phyloP scores from a whole-genome alignment of 129 eudicot species.

The Saussurea involucrata region DNA sequence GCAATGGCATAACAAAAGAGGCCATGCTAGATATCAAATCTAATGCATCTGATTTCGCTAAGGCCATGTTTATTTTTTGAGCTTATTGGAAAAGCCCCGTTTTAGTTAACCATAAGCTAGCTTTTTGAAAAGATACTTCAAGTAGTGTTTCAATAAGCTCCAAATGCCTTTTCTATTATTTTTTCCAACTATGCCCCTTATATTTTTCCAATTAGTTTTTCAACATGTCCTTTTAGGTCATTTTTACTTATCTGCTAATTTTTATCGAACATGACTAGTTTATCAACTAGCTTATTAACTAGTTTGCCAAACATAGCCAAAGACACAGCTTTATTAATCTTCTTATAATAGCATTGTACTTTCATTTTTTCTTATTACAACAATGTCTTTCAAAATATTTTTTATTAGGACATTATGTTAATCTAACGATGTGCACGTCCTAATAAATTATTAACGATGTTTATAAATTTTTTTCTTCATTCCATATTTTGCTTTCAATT shows the following conservation, averaged over 20 bases:
- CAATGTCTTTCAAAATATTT: background rate
- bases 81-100: no score
- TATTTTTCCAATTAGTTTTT: background rate
- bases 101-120: no score
- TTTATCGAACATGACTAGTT: no score
- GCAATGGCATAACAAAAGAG: no score
- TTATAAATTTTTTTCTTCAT: background rate
- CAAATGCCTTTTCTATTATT: background rate
- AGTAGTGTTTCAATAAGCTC: background rate
- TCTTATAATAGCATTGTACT: background rate
- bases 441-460: background rate
- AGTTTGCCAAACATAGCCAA: no score
- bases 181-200: background rate
- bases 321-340: no score
- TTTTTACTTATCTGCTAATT: no score
- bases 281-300: no score
- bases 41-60: no score
- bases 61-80: no score
- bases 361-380: background rate
- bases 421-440: background rate
- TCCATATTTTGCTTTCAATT: background rate
- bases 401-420: background rate
- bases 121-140: background rate
- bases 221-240: background rate
- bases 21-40: no score